Base-by-base conservation (phyloP, 345 rosid genomes). In the Citrus medica region DNA sequence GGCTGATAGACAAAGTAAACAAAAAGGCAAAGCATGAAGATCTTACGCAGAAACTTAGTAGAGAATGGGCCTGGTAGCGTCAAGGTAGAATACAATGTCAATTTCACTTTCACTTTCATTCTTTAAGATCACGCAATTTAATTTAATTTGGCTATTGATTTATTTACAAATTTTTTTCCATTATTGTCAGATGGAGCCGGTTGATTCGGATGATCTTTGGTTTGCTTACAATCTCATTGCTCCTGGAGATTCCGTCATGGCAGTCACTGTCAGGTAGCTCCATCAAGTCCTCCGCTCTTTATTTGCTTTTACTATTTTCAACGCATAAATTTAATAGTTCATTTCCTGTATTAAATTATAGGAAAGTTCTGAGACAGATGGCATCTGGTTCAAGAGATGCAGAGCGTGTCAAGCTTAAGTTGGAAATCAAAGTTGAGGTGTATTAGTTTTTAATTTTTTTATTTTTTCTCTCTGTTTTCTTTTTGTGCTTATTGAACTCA, bases 121-220 rank as follows among this genome's bases (percentile, higher is more conserved):
- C 38, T 22, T n/a, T 53, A 10, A 58, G 22, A 56, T 51, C 70
- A 37, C 61, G 69, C 17, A 9, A 27, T 3, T 59, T 67, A 4
- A 37, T 59, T 51, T 27, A 42, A 37, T 73, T 71, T 67, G 69
- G 59, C 28, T 46, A 56, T 61, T 51, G 25, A 51, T 46, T 51
- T 78, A 27, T 28, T 12, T 21, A 60, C 51, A 5, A 35, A 53
- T 16, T 16, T 53, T 51, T 14, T 69, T 8, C 40, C 61, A 25
- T 27, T 68, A 25, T 76, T 63, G 68, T 75, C 86, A 95, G 99
- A 86, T 94, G 93, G 87, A 82, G 25, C 92, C 98, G 1, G 86
- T 87, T 28, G 97, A 96, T 85, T 82, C 97, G 0, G 99, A 94
- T 78, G 99, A 96, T 87, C 88, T 96, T 62, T 96, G 98, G 99